Base-by-base conservation (phyloP, 306 rosid species). In the Senna siamea region DNA sequence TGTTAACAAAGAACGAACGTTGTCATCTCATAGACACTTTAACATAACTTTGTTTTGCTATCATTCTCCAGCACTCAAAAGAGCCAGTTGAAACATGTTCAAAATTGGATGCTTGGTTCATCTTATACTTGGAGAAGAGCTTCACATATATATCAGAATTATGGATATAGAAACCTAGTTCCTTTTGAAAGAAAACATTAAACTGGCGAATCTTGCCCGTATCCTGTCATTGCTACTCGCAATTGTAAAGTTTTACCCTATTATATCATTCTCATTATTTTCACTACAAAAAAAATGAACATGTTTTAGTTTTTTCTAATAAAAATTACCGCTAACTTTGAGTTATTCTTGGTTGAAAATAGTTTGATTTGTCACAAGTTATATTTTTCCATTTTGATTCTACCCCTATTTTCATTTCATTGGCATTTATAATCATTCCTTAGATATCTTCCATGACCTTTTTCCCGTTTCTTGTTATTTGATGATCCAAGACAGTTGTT, bases 341-440 rank as follows among this genome's bases (percentile, higher is more conserved):
- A 59, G 44, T 59, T 14, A 8, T 32, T 6, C 43, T 32, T 32
- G 18, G 47, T 34, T 30, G 18, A 68, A 50, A 34, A 34, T 34
- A 17, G 34, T 18, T 43, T 19, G 9, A 12, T 30, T 11, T 68
- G 17, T 5, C 22, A 32, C 13, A 11, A 9, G 26, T 48, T 23
- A 73, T 37, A 53, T 51, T 81, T 26, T 40, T 18, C 12, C 68
- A 43, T 46, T 72, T 57, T 73, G 23, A 48, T 50, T 67, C 12
- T 18, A 43, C 32, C 4, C 26, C 12, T 10, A 38, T 18, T 58
- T 17, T 34, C 19, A 23, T n/a, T 15, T 79, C 72, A 38, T 2
- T 28, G 58, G 46, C 9, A 51, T 7, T 43, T 28, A 44, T 17
- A 23, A 43, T 60, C 64, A 77, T 58, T 63, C 59, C 70, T 13